Conservation (phyloP, 495 filamentous ascomycete genomes). For the Penicillium macrosclerotiorum region DNA sequence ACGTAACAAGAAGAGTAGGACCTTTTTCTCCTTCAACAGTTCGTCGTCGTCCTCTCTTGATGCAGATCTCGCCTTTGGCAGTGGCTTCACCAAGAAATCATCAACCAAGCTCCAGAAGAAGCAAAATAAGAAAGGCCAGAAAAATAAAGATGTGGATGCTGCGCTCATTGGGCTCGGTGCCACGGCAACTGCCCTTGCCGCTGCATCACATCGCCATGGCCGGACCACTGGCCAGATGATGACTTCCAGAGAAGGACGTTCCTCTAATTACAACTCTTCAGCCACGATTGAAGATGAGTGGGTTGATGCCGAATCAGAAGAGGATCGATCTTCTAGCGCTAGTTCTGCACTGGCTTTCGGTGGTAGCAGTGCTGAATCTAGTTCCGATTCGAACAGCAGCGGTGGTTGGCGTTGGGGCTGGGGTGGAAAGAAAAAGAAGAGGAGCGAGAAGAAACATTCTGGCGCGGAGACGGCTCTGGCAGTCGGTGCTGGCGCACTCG, state of each 20-base stretch:
- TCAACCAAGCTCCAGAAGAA: conserved; percentile 35
- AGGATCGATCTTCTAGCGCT: conserved; percentile 45
- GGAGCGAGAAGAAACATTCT: conserved; percentile 35
- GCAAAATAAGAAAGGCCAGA: conserved; percentile 41
- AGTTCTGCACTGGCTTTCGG: conserved; percentile 59
- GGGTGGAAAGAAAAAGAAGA: conserved; percentile 48
- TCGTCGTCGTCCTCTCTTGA: conserved; percentile 60
- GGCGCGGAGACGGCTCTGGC: conserved; percentile 23
- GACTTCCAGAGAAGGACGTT: conserved; percentile 38
- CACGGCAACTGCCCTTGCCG: conserved; percentile 55
- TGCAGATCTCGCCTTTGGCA: conserved; percentile 51
- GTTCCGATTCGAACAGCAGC: conserved; percentile 50
- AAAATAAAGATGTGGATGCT: conserved; percentile 49
- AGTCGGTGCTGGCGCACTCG: conserved; percentile 29
- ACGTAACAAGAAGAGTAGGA: conserved; percentile 35
- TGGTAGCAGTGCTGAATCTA: conserved; percentile 48
- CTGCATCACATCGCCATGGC: conserved; percentile 30
- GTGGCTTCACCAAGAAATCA: conserved; percentile 32
- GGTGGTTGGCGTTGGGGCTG: conserved; percentile 56
- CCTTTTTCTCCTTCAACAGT: conserved; percentile 62
- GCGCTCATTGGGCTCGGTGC: conserved; percentile 56
- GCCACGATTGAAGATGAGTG: conserved; percentile 49
- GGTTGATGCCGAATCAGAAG: conserved; percentile 57
- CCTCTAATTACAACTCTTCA: conserved; percentile 30
- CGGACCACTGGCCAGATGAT: conserved; percentile 41